A percentile compares a stretch with the other conserved stretches of the same genome.
phyloP scores from a whole-genome alignment of 768 basidiomycete species.

The Rhodotorula paludigena region DNA sequence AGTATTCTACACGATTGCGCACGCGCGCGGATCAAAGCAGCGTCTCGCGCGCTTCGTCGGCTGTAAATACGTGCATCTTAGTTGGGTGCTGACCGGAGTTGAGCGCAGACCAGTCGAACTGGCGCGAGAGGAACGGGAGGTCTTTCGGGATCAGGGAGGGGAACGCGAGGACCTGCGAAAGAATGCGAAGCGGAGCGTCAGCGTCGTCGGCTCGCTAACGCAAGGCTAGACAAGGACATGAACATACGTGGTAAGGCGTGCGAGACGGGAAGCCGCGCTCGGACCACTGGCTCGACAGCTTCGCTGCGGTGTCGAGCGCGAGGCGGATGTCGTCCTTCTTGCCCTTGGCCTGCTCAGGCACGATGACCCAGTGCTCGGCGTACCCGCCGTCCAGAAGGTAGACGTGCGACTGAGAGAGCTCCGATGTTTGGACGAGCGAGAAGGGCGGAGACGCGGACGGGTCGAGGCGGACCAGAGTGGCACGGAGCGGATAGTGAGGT shows the following conservation, averaged over 20 bases:
- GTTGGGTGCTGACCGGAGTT: neutral
- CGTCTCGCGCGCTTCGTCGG: slow-evolving; percentile 20
- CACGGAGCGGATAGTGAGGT: neutral
- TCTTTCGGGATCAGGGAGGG: slow-evolving; percentile 24
- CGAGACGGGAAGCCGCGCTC: slow-evolving; percentile 12
- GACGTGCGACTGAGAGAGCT: neutral
- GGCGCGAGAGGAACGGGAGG: slow-evolving; percentile 22
- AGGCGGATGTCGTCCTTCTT: slow-evolving; percentile 1
- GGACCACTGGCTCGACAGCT: slow-evolving; percentile 2
- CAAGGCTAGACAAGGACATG: neutral
- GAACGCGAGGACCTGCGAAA: slow-evolving; percentile 22
- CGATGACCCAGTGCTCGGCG: slow-evolving; percentile 22
- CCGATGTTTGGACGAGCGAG: neutral
- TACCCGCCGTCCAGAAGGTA: slow-evolving; percentile 24
- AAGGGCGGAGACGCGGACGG: neutral
- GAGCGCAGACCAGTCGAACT: slow-evolving; percentile 16
- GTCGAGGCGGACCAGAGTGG: slow-evolving; percentile 1
- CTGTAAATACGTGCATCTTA: slow-evolving; percentile 23
- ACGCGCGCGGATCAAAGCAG: too few relatives aligned
- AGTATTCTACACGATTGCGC: too few relatives aligned
- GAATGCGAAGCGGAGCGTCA: neutral
- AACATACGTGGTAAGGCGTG: slow-evolving; percentile 24
- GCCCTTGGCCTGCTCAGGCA: neutral
- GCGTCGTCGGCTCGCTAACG: too few relatives aligned
- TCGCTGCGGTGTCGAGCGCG: slow-evolving; percentile 20